Evolutionary conservation across 2,329 filamentous ascomycete species (phyloP).

Genomic region (Aspergillus hortae): DNA sequence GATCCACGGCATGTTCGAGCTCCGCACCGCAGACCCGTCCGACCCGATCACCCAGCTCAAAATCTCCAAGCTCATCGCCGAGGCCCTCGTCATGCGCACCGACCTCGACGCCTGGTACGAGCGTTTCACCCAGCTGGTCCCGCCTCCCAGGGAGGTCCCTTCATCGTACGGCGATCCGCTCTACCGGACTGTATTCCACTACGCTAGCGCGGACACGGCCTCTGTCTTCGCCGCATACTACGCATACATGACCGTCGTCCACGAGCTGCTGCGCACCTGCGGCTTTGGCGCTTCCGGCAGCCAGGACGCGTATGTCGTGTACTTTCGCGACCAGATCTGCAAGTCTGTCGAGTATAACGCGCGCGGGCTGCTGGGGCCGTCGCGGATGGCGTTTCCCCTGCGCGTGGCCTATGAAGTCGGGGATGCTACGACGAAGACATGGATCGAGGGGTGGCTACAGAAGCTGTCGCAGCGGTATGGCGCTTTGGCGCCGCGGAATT

Average conservation of each 20-base stretch:
- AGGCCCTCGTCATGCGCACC: constrained; percentile 19
- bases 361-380: constrained; percentile 23
- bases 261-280: constrained; percentile 16
- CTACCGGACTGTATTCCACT: constrained; percentile 20
- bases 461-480: constrained; percentile 24
- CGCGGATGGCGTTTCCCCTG: constrained; percentile 24
- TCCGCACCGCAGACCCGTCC: constrained; percentile 17
- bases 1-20: constrained; percentile 21
- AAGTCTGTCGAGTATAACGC: constrained; percentile 26
- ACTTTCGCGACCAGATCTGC: constrained; percentile 29
- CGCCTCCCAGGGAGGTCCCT: constrained; percentile 16
- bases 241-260: constrained; percentile 26
- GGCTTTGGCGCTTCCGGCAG: background rate
- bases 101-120: constrained; percentile 22
- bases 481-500: constrained; percentile 19
- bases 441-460: constrained; percentile 21
- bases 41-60: constrained; percentile 7
- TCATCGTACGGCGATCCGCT: constrained; percentile 18
- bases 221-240: constrained; percentile 24
- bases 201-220: constrained; percentile 19
- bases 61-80: constrained; percentile 13
- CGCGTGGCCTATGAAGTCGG: constrained; percentile 24
- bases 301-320: constrained; percentile 19
- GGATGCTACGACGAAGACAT: constrained; percentile 19
- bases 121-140: constrained; percentile 13